Conservation (phyloP, 2,329 filamentous ascomycete genomes). For the Cytospora leucostoma region DNA sequence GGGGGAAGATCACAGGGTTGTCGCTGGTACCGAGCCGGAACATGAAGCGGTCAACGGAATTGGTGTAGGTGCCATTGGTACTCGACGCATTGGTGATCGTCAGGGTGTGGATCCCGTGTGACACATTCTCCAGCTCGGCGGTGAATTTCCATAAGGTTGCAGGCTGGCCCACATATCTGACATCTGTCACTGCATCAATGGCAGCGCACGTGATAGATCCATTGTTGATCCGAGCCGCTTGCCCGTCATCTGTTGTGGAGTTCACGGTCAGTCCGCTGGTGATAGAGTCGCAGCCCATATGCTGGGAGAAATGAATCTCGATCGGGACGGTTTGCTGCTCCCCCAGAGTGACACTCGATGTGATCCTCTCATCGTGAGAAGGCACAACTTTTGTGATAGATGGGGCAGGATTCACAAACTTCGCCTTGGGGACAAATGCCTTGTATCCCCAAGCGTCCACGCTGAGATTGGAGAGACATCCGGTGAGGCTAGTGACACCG, state of each 20-base stretch:
- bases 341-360: constrained; percentile 41
- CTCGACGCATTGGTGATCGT: constrained; percentile 56
- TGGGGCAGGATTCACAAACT: constrained; percentile 53
- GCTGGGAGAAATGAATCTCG: constrained; percentile 56
- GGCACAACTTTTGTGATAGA: constrained; percentile 62
- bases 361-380: constrained; percentile 54
- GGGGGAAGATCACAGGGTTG: constrained; percentile 62
- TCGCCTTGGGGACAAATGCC: constrained; percentile 56
- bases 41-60: constrained; percentile 61
- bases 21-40: constrained; percentile 58
- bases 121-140: constrained; percentile 55
- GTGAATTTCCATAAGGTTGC: constrained; percentile 56
- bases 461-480: constrained; percentile 55
- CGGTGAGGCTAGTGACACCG: constrained; percentile 49
- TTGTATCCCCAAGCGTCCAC: constrained; percentile 60
- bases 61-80: constrained; percentile 46
- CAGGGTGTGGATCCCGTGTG: constrained; percentile 61
- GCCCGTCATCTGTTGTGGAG: constrained; percentile 52
- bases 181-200: constrained; percentile 38
- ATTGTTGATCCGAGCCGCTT: constrained; percentile 45
- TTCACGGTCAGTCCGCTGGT: constrained; percentile 51
- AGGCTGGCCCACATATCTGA: constrained; percentile 51
- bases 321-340: constrained; percentile 21
- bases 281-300: constrained; percentile 62
- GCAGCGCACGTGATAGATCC: constrained; percentile 47